Percentiles rank a stretch among this genome's conserved stretches.
Conservation (phyloP, 1,139 yeast genomes). For the Candida sp. region DNA sequence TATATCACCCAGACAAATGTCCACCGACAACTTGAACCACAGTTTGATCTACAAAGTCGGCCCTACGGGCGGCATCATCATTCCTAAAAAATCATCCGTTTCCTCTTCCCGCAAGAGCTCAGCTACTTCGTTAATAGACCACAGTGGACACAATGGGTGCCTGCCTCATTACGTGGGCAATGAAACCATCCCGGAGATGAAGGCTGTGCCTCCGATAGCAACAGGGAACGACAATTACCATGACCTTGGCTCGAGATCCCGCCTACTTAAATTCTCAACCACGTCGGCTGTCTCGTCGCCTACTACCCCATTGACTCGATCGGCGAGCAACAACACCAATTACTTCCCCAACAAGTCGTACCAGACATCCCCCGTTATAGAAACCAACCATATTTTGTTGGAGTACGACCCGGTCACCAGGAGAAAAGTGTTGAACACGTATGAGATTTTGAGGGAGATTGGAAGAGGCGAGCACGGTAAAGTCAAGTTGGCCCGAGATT, state of each 20-base stretch:
- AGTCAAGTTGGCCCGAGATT: conserved; percentile 87
- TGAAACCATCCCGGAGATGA: conserved; percentile 2
- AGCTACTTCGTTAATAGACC: conserved; percentile 15
- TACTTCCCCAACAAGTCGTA: conserved; percentile 10
- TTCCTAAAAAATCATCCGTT: conserved; percentile 25
- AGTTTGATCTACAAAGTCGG: conserved; percentile 37
- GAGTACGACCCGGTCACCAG: conserved; percentile 91
- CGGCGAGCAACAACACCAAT: conserved; percentile 1
- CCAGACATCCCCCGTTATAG: conserved; percentile 58
- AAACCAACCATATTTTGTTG: conserved; percentile 78
- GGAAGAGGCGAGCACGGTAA: conserved; percentile 99
- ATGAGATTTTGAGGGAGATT: conserved; percentile 84
- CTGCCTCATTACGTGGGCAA: background rate
- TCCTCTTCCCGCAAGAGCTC: conserved; percentile 21
- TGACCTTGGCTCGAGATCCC: background rate
- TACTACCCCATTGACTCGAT: background rate
- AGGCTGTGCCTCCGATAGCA: background rate
- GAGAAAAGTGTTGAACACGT: conserved; percentile 85
- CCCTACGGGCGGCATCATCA: conserved; percentile 16
- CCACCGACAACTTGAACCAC: conserved; percentile 22
- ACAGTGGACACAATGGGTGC: background rate
- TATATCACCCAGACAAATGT: conserved; percentile 11
- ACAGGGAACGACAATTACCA: background rate
- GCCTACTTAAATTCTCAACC: background rate
- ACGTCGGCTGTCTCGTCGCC: conserved; percentile 1